Conservation (phyloP, 2,329 filamentous ascomycete genomes). For the Cryphonectria nitschkei region DNA sequence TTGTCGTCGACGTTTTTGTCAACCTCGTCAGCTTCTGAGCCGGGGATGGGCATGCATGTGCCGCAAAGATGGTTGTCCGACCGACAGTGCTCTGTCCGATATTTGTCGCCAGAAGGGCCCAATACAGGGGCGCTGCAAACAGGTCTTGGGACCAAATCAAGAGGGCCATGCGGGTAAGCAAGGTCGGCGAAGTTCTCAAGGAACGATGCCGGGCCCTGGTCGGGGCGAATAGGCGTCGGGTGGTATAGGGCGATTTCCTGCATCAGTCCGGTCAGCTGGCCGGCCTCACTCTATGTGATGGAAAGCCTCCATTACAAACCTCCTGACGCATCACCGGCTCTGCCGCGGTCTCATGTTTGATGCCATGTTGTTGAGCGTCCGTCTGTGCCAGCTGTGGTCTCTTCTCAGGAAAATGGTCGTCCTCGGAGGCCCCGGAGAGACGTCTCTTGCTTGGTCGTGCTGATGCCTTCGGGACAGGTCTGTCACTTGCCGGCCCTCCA, state of each 20-base stretch:
- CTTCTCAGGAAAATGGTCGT: not conserved
- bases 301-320: not conserved
- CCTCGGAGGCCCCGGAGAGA: not conserved
- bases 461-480: no score
- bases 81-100: not conserved
- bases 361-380: not conserved
- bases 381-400: not conserved
- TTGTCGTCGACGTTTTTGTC: no score
- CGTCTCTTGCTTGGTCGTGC: not conserved
- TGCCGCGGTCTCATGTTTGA: not conserved
- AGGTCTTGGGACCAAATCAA: no score
- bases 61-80: not conserved
- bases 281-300: not conserved
- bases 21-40: no score
- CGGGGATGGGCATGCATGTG: no score
- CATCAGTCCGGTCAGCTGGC: not conserved
- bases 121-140: not conserved
- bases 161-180: no score
- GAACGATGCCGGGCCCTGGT: not conserved
- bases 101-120: not conserved
- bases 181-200: not conserved
- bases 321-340: not conserved
- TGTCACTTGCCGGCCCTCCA: no score
- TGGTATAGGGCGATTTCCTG: not conserved
- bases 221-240: not conserved